phyloP scores from a whole-genome alignment of 441 rosid species.

The Adansonia madagascariensis region DNA sequence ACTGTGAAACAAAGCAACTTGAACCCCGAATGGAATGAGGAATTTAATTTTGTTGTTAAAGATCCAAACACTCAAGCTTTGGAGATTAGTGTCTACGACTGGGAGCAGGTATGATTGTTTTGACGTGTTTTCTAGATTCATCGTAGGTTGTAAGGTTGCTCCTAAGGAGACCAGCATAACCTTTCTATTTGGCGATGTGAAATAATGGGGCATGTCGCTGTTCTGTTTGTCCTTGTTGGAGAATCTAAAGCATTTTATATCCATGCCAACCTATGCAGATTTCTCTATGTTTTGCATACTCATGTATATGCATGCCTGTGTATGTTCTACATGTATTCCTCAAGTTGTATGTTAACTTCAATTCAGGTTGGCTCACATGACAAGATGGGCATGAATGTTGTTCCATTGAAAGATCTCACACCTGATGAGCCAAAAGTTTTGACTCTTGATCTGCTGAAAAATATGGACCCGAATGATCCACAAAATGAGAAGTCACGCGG shows the following conservation, averaged over 20 bases:
- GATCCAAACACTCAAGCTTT: conserved; percentile 74
- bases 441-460: conserved; percentile 61
- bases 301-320: conserved; percentile 2
- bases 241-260: background rate
- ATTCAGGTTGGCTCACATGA: conserved; percentile 64
- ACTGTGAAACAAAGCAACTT: conserved; percentile 85
- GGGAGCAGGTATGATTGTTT: conserved; percentile 53
- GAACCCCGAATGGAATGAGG: conserved; percentile 99
- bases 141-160: background rate
- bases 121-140: background rate
- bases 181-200: background rate
- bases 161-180: background rate
- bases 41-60: conserved; percentile 70
- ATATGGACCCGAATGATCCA: conserved; percentile 59
- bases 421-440: conserved; percentile 59
- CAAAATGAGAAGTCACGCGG: conserved; percentile 68
- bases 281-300: background rate
- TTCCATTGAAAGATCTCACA: conserved; percentile 53
- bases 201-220: background rate
- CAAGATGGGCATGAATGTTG: conserved; percentile 66
- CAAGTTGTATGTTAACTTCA: conserved; percentile 16
- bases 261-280: background rate
- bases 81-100: conserved; percentile 70
- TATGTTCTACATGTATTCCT: conserved; percentile 8
- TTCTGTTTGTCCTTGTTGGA: background rate